These are phyloP conservation scores for Lasiosphaeriaceae sp. DNA, from an alignment of 495 filamentous ascomycete genomes.

Conservation along the genomic window DNA sequence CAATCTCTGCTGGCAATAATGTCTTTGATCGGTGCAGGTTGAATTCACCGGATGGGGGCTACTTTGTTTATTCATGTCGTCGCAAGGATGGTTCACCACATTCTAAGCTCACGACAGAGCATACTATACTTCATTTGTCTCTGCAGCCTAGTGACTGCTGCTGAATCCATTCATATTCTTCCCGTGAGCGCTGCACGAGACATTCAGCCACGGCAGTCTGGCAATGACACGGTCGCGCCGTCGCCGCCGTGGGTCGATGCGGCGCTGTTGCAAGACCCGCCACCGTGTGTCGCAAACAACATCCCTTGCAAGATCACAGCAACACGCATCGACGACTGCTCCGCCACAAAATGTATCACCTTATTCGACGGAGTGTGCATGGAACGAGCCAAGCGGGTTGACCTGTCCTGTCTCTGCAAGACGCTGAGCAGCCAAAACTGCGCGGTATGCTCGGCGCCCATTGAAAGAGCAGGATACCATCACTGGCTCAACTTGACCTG, in stretches of 20 bases:
- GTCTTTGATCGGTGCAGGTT: too few relatives aligned
- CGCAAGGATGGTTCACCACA: too few relatives aligned
- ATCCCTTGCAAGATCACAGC: neutral
- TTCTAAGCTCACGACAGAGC: too few relatives aligned
- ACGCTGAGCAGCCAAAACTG: neutral
- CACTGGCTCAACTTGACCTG: constrained; percentile 6
- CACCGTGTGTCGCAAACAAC: neutral
- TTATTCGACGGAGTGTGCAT: constrained; percentile 4
- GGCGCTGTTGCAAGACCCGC: neutral
- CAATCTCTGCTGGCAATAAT: too few relatives aligned
- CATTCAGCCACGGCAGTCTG: neutral
- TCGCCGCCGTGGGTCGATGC: neutral
- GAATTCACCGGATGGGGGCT: too few relatives aligned
- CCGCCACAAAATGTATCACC: neutral
- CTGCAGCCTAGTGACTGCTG: neutral
- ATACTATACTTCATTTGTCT: neutral
- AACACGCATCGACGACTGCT: neutral
- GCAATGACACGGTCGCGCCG: neutral
- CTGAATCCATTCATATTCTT: neutral
- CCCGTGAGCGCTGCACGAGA: neutral
- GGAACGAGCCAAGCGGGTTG: neutral
- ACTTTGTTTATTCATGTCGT: too few relatives aligned
- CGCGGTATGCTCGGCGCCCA: neutral
- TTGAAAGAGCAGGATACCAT: neutral
- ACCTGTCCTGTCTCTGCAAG: neutral